These are phyloP conservation scores for Xylogone sp. DNA, from an alignment of 2,329 filamentous ascomycete species.

Conservation along the genomic window DNA sequence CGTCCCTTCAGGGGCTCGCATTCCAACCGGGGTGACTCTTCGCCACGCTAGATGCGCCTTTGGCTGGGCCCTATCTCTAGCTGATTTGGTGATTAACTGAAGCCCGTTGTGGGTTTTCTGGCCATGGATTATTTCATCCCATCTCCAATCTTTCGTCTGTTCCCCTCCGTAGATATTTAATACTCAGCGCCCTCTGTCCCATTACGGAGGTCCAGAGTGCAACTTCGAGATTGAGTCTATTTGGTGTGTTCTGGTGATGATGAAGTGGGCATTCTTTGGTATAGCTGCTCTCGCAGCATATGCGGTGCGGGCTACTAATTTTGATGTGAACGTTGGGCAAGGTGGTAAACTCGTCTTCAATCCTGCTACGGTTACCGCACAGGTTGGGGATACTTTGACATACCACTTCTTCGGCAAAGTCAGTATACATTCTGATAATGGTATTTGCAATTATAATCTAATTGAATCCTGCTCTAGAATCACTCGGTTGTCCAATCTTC, in stretches of 20 bases:
- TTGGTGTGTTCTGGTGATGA: not conserved
- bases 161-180: too few species aligned
- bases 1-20: too few species aligned
- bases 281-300: not conserved
- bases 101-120: too few species aligned
- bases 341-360: constrained; percentile 72
- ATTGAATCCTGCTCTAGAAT: constrained; percentile 22
- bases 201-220: too few species aligned
- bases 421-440: not conserved
- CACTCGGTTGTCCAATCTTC: constrained; percentile 29
- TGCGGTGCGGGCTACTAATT: not conserved
- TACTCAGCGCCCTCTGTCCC: too few species aligned
- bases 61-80: too few species aligned
- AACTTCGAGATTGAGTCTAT: too few species aligned
- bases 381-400: constrained; percentile 23
- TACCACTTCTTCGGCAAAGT: constrained; percentile 26
- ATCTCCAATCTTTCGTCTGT: too few species aligned
- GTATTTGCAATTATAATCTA: constrained; percentile 28
- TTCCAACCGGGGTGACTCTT: too few species aligned
- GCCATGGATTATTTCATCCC: too few species aligned
- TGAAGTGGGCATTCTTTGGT: not conserved
- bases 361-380: constrained; percentile 32
- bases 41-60: too few species aligned
- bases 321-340: constrained; percentile 50
- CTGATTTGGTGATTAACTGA: too few species aligned